These are phyloP conservation scores for Pseudogymnoascus sp. DNA, from an alignment of 2,329 filamentous ascomycete species.

Conservation along the genomic window DNA sequence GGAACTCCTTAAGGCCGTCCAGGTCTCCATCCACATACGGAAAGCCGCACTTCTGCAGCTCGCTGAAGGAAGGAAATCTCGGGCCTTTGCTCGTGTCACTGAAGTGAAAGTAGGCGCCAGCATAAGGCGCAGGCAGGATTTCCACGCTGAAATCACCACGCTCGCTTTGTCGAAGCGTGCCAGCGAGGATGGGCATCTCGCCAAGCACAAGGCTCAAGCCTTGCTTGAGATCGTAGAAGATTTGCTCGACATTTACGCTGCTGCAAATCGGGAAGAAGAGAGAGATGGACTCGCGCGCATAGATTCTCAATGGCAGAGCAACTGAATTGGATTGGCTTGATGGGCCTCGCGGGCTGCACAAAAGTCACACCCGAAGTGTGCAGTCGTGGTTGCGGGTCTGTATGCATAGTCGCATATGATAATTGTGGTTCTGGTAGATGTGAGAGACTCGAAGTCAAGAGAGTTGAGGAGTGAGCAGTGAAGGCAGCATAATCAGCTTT, in stretches of 20 bases:
- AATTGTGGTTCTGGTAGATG: not conserved
- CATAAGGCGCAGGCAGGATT: not conserved
- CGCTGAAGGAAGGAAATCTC: not conserved
- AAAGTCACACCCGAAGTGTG: not conserved
- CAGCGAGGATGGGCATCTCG: not conserved
- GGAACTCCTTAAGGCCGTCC: not conserved
- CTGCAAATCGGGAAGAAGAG: not conserved
- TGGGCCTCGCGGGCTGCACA: not conserved
- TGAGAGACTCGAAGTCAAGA: not conserved
- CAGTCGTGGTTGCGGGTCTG: not conserved
- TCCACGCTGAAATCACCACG: not conserved
- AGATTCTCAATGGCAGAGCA: not conserved
- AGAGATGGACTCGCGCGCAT: conserved; percentile 2
- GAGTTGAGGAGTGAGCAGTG: not conserved
- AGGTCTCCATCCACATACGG: conserved; percentile 3
- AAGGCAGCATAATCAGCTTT: not conserved
- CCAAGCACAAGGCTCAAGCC: not conserved
- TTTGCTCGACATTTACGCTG: not conserved
- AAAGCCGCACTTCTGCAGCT: not conserved
- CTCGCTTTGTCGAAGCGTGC: not conserved
- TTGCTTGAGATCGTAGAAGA: not conserved
- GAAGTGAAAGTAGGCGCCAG: conserved; percentile 1
- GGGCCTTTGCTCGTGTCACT: not conserved
- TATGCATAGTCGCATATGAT: not conserved
- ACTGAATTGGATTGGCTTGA: not conserved